These are phyloP conservation scores for Tuber magnatum DNA, from an alignment of 495 filamentous ascomycete genomes.

Conservation along the genomic window DNA sequence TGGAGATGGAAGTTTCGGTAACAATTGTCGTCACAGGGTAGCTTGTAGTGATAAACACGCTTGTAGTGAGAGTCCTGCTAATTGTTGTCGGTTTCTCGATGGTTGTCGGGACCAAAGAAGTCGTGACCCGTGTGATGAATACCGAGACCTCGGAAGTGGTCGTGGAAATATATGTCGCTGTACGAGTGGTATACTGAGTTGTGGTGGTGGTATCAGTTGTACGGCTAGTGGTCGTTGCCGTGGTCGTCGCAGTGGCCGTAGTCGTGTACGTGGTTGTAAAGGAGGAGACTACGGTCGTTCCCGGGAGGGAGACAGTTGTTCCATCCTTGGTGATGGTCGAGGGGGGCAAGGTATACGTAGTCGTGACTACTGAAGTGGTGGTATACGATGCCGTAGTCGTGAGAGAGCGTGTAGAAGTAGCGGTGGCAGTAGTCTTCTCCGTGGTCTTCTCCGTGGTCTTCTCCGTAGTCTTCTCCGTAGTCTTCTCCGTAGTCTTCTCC, in stretches of 20 bases:
- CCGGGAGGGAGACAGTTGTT: conserved; percentile 18
- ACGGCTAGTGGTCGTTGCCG: background rate
- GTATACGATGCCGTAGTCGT: conserved; percentile 27
- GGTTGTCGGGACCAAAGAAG: conserved; percentile 22
- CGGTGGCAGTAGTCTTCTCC: too few species aligned
- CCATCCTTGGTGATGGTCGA: conserved; percentile 17
- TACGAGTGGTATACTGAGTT: conserved; percentile 11
- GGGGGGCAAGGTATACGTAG: conserved; percentile 18
- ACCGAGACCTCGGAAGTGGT: background rate
- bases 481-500: too few species aligned
- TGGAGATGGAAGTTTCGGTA: background rate
- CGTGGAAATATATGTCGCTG: conserved; percentile 19
- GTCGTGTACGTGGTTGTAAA: conserved; percentile 18
- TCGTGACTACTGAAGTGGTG: conserved; percentile 23
- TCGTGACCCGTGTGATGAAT: conserved; percentile 9
- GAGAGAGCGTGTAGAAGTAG: conserved; percentile 22
- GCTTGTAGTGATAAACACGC: conserved; percentile 22
- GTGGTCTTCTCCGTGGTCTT: conserved; percentile 1
- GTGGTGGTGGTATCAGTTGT: conserved; percentile 13
- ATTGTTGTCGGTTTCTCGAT: conserved; percentile 14
- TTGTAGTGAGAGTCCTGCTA: conserved; percentile 15
- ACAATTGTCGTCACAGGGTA: conserved; percentile 11
- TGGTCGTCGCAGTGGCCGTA: conserved; percentile 14
- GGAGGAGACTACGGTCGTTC: conserved; percentile 17
- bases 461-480: too few species aligned